Conservation (phyloP, 1,284 basidiomycete genomes). For the Clitocybe nebularis region DNA sequence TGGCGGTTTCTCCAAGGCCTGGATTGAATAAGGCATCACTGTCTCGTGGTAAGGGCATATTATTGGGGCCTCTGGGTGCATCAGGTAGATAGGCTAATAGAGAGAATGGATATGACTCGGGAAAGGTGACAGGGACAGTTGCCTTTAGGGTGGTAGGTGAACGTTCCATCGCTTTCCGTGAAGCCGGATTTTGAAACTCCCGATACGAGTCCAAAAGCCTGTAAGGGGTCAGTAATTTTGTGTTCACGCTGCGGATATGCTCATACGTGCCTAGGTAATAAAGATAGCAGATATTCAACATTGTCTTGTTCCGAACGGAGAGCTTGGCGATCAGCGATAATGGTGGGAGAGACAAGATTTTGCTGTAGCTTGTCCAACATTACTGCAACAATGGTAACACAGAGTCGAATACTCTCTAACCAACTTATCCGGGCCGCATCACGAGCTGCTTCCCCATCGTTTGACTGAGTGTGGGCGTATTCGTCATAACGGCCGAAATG, state of each 20-base stretch:
- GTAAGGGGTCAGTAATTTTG: slow-evolving; percentile 3
- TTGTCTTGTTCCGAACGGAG: slow-evolving; percentile 89
- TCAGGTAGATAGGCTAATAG: slow-evolving; percentile 69
- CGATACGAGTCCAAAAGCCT: slow-evolving; percentile 85
- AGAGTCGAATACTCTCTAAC: slow-evolving; percentile 87
- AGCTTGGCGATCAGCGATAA: slow-evolving; percentile 57
- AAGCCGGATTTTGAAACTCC: slow-evolving; percentile 72
- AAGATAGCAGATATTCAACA: slow-evolving; percentile 83
- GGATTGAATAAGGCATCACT: slow-evolving; percentile 64
- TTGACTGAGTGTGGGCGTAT: slow-evolving; percentile 55
- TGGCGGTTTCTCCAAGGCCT: slow-evolving; percentile 81
- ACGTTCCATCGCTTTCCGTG: slow-evolving; percentile 67
- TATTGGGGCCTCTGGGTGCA: slow-evolving; percentile 40
- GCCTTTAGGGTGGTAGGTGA: slow-evolving; percentile 60
- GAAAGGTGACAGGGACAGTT: slow-evolving; percentile 80
- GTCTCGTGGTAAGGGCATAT: slow-evolving; percentile 36
- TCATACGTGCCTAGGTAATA: slow-evolving; percentile 71
- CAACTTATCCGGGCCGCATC: slow-evolving; percentile 82
- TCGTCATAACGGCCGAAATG: slow-evolving; percentile 93
- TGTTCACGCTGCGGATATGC: not conserved
- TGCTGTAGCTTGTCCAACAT: slow-evolving; percentile 90
- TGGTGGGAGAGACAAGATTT: slow-evolving; percentile 66
- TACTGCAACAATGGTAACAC: slow-evolving; percentile 81
- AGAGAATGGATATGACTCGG: slow-evolving; percentile 91
- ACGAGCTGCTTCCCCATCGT: slow-evolving; percentile 60